Percentiles rank a stretch among this genome's conserved stretches.
Evolutionary conservation across 805 yeast species (phyloP).

Genomic region (Suhomyces prunicola): DNA sequence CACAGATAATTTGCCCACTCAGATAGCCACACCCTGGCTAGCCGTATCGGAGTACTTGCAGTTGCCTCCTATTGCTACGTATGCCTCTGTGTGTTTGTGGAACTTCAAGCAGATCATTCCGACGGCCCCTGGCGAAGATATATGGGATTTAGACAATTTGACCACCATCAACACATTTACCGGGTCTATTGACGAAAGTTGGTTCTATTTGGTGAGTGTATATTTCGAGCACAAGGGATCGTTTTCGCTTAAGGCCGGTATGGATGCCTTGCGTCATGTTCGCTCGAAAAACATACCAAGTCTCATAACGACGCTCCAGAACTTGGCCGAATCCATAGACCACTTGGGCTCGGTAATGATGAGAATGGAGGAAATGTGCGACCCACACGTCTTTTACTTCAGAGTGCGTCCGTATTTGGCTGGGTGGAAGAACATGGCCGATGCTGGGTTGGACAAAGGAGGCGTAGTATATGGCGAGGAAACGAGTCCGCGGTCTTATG

Average conservation of each 20-base stretch:
- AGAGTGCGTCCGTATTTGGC: conserved; percentile 86
- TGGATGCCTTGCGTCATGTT: conserved; percentile 60
- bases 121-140: conserved; percentile 23
- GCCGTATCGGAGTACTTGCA: conserved; percentile 56
- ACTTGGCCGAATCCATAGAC: conserved; percentile 72
- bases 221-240: conserved; percentile 85
- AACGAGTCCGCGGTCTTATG: conserved; percentile 47
- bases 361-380: conserved; percentile 91
- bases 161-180: conserved; percentile 83
- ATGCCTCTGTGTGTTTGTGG: conserved; percentile 87
- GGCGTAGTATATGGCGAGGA: conserved; percentile 81
- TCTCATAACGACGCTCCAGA: conserved; percentile 51
- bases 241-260: conserved; percentile 60
- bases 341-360: conserved; percentile 66
- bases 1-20: conserved; percentile 58
- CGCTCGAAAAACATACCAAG: conserved; percentile 41
- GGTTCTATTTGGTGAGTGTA: conserved; percentile 90
- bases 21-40: conserved; percentile 69
- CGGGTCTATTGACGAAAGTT: conserved; percentile 85
- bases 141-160: conserved; percentile 61
- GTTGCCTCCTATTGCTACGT: conserved; percentile 84
- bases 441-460: conserved; percentile 64
- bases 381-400: conserved; percentile 87
- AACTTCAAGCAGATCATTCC: conserved; percentile 68
- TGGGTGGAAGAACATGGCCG: conserved; percentile 92